Conservation (phyloP, 2,329 filamentous ascomycete genomes). For the Teratosphaeria gauchensis region DNA sequence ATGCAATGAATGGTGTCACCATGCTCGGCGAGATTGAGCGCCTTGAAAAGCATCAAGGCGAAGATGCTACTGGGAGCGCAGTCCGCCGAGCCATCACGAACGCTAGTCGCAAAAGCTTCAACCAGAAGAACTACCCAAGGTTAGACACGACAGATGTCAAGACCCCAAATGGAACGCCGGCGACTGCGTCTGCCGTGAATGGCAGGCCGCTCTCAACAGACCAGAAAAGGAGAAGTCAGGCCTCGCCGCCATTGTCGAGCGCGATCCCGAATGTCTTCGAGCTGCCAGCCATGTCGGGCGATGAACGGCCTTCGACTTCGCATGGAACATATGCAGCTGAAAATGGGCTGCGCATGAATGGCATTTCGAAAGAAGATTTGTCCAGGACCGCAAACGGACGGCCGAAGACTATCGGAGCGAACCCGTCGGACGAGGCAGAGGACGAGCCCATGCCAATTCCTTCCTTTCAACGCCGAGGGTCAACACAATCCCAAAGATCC, state of each 20-base stretch:
- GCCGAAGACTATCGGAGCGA: conserved; percentile 18
- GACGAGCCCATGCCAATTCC: conserved; percentile 1
- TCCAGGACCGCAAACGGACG: conserved; percentile 11
- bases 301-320: conserved; percentile 18
- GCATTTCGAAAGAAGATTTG: conserved; percentile 17
- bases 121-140: conserved; percentile 12
- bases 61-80: conserved; percentile 26
- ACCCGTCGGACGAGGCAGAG: not conserved
- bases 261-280: conserved; percentile 16
- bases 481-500: not conserved
- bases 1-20: conserved; percentile 63
- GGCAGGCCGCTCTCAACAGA: not conserved
- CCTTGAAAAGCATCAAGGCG: conserved; percentile 37
- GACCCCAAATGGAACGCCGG: conserved; percentile 3
- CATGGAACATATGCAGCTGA: conserved; percentile 13
- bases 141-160: conserved; percentile 12
- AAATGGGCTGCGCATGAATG: conserved; percentile 25
- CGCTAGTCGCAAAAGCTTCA: conserved; percentile 18
- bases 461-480: not conserved
- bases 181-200: not conserved
- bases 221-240: conserved; percentile 2
- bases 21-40: conserved; percentile 58
- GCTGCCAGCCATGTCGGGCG: conserved; percentile 9
- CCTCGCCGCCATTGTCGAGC: conserved; percentile 3
- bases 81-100: conserved; percentile 31